Conservation (phyloP, 352 stramenopile genomes). For the Pythium utonaiense region DNA sequence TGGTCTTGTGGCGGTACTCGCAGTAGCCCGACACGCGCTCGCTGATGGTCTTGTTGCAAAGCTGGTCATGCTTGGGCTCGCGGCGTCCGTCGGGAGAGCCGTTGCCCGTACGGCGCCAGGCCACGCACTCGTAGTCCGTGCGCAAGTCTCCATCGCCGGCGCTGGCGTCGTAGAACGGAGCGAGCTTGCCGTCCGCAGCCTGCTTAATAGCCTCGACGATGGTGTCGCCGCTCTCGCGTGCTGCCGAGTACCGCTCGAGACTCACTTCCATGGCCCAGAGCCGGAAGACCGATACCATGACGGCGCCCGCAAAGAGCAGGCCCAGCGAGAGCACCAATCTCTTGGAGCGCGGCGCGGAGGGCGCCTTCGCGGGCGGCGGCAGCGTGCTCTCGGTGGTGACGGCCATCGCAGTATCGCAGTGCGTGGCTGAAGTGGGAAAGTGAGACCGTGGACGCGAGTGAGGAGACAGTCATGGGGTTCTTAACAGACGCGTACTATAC, state of each 20-base stretch:
- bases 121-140: conserved; percentile 15
- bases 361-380: neutral
- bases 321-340: neutral
- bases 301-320: neutral
- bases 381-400: neutral
- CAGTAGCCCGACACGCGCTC: conserved; percentile 18
- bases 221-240: neutral
- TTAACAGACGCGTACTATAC: no score
- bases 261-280: neutral
- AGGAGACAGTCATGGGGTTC: no score
- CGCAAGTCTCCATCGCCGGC: neutral
- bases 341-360: conserved; percentile 27
- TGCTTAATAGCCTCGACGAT: neutral
- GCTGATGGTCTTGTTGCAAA: conserved; percentile 1
- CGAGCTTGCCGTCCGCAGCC: neutral
- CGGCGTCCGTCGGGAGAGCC: conserved; percentile 13
- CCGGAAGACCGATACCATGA: neutral
- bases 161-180: neutral
- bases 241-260: neutral
- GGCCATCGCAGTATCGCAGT: no score
- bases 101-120: conserved; percentile 12
- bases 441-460: no score
- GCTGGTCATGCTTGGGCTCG: neutral
- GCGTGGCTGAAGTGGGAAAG: no score
- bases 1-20: conserved; percentile 10